Evolutionary conservation across 495 filamentous ascomycete genomes (phyloP), one percentile per base, ranked within the genome.

Genomic region (Penicillium crystallinum): DNA sequence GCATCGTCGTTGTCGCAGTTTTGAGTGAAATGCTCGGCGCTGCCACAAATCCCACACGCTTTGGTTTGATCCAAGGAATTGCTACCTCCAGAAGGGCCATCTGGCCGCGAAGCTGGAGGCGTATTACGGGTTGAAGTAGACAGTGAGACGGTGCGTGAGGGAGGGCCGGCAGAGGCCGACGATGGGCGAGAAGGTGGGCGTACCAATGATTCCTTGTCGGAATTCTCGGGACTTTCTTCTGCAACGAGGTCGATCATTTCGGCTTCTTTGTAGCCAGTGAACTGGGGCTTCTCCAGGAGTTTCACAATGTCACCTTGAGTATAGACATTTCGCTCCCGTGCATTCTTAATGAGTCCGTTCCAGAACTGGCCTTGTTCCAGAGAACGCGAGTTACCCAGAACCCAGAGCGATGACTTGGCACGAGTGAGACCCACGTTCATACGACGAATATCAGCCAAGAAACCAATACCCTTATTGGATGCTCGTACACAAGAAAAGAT

Each of bases 381-480:
- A 23, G 90, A 86, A 33, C 84, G 77, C 1, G 95, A 92, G 63
- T 97, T 93, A 52, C 93, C 93, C 14, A 98, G 78, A 53, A 98
- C 90, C 85, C 90, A 98, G 22, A 98, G 77, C 2, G 91, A 96
- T 12, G 88, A 95, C 62, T 95, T 96, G 10, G 93, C 95, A 76
- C 93, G 83, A 7, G 93, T 98, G 37, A 98, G 75, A 73, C 93
- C 93, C 62, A 98, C 93, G 72, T 98, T 98, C 93, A 98, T 98
- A 81, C 93, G 93, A 45, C 93, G 84, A 63, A 98, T 95, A 72
- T 98, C 93, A 38, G 87, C 84, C 78, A 98, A 84, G 81, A 98
- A 98, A 77, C 93, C 93, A 62, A 98, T 96, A 59, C 95, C 90
- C 25, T 90, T 90, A 25, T 83, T 87, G 14, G 88, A 91, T 29